Evolutionary conservation across 306 rosid genomes (phyloP), one percentile per base, ranked within the genome.

Genomic region (Leucaena leucocephala): DNA sequence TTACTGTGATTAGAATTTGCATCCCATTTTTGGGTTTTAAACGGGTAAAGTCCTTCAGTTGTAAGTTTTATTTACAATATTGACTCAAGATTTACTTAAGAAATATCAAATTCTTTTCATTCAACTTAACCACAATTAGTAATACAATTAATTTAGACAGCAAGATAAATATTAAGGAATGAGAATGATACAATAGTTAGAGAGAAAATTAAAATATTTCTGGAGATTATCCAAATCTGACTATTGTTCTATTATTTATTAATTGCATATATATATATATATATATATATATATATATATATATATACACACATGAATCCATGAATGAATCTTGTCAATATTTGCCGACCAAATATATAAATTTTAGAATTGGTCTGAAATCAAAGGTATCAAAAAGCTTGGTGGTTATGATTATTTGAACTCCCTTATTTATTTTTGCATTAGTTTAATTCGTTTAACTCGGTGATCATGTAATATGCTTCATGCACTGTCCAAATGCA

Each of bases 261-360:
- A 27, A 15, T 61, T 33, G 7, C 8, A 57, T 13, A 59, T 5
- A 36, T 27, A 43, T 38, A 38, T 38, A 38, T 38, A 38, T 38
- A 38, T 1, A 38, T 1, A 1, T 38, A n/a, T n/a, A n/a, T n/a
- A n/a, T n/a, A n/a, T n/a, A n/a, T n/a, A n/a, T n/a, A n/a, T n/a
- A n/a, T n/a, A n/a, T n/a, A n/a, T n/a, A n/a, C n/a, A n/a, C n/a
- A n/a, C 42, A 33, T 4, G 68, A 34, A 62, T 62, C n/a, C 42
- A 34, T 33, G 68, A 62, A 62, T 34, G 66, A 27, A 27, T 59
- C 7, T 22, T 58, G 38, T 9, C 65, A 21, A 0, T 7, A 63
- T 15, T 64, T 22, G 69, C 69, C 69, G 44, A 42, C 69, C 69
- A 64, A 64, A 36, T n/a, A 64, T 15, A 64, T 63, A n/a, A 35